Evolutionary conservation across 2,329 filamentous ascomycete genomes (phyloP).

Genomic region (Aspergillus transmontanensis): DNA sequence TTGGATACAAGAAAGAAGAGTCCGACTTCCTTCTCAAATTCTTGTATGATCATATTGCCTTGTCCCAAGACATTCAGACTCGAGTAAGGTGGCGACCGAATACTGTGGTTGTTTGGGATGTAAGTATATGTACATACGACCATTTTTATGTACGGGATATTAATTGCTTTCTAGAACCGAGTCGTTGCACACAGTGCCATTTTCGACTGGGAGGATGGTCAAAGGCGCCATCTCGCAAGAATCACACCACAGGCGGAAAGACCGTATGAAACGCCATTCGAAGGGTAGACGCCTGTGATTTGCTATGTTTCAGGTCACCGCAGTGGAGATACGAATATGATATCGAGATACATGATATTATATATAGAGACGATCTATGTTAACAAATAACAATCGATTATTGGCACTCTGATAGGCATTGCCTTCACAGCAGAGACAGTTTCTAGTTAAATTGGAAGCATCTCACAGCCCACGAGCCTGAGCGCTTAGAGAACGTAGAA

Average conservation of each 20-base stretch:
- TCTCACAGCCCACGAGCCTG: not conserved
- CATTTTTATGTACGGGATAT: not conserved
- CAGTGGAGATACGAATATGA: not conserved
- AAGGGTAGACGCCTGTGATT: slow-evolving; percentile 21
- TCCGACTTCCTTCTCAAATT: slow-evolving; percentile 77
- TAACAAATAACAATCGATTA: not conserved
- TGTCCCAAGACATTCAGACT: slow-evolving; percentile 71
- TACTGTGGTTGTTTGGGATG: slow-evolving; percentile 85
- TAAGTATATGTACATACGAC: slow-evolving; percentile 31
- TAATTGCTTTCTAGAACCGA: slow-evolving; percentile 57
- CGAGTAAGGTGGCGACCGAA: slow-evolving; percentile 75
- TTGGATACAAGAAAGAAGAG: slow-evolving; percentile 85
- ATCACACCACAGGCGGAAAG: slow-evolving; percentile 81
- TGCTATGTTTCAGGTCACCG: not conserved
- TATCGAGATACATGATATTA: not conserved
- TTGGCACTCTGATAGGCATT: no score
- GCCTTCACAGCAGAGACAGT: not conserved
- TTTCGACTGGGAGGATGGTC: slow-evolving; percentile 78
- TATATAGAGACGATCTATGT: not conserved
- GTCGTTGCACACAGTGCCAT: slow-evolving; percentile 78
- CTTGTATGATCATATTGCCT: slow-evolving; percentile 73
- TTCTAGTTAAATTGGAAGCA: not conserved
- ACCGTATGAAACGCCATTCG: slow-evolving; percentile 71
- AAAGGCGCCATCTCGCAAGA: slow-evolving; percentile 76
- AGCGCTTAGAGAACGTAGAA: not conserved